Evolutionary conservation across 169 alveolate genomes (phyloP), one percentile per base, ranked within the genome.

Genomic region (Toxoplasma gondii): DNA sequence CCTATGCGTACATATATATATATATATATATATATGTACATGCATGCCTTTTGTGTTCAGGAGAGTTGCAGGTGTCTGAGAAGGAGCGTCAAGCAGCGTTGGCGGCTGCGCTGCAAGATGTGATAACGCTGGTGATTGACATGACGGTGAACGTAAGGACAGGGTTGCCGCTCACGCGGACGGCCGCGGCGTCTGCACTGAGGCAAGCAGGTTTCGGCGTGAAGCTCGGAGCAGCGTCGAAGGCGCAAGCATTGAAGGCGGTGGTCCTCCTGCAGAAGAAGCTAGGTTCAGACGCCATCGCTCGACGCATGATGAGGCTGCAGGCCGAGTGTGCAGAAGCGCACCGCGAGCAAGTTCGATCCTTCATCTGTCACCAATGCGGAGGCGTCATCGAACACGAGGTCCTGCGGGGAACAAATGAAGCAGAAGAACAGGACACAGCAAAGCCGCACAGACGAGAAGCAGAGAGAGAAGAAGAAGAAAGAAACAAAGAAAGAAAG

Each of bases 31-130:
- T 24, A 34, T 69, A 69, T 69, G 82, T 69, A 24, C 29, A 12
- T 69, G 82, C 38, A 69, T 1, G 39, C 39, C 43, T 9, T 2
- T 12, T 74, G 41, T 22, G 84, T 74, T 88, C 96, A 92, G 95
- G 99, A 10, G 98, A 98, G 53, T 92, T 97, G 70, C 99, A 98
- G 88, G 97, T 98, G 36, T 97, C 98, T 74, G 98, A 98, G 88
- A 96, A 97, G 88, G 99, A 98, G 95, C 96, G 99, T n/a, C 88
- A 96, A 38, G 96, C 96, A 86, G 93, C 96, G 94, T 96, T 97
- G 92, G 98, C 98, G 44, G 95, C 96, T 34, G 90, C 93, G 82
- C 97, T 96, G 93, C 97, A 96, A 80, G 99, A 98, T 78, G 95
- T 97, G 41, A 96, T 97, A 94, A 93, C 97, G 41, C 95, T 96